These are phyloP conservation scores for Cicer yamashitae DNA, from an alignment of 306 rosid species.

Conservation along the genomic window DNA sequence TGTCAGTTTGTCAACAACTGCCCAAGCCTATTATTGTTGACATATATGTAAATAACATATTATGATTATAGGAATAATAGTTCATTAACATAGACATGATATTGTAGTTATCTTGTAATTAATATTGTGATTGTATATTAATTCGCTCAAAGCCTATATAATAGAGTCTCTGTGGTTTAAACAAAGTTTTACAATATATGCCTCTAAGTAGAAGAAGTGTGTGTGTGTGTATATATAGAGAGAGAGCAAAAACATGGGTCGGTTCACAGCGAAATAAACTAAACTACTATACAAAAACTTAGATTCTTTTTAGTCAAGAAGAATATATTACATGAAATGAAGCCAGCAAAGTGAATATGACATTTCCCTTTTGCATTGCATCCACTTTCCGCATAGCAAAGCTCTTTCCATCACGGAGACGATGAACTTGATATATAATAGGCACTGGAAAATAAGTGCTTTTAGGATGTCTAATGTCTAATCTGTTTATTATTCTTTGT, in stretches of 20 bases:
- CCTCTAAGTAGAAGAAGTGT: background rate
- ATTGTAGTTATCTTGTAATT: background rate
- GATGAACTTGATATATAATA: conserved; percentile 76
- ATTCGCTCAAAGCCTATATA: background rate
- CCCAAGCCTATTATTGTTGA: background rate
- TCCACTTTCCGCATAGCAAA: conserved; percentile 87
- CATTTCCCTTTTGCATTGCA: conserved; percentile 82
- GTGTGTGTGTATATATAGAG: too few species aligned
- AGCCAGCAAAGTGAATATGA: conserved; percentile 79
- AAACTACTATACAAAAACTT: conserved; percentile 13
- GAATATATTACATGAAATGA: conserved; percentile 80
- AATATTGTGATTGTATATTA: background rate
- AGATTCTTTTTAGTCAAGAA: conserved; percentile 26
- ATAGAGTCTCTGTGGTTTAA: background rate
- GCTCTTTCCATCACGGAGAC: conserved; percentile 86
- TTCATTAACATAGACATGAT: background rate
- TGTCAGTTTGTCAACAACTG: background rate
- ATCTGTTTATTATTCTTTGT: conserved; percentile 33
- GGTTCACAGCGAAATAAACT: background rate
- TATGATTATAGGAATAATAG: background rate
- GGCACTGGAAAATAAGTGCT: conserved; percentile 69
- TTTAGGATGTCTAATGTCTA: conserved; percentile 23
- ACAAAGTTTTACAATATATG: background rate
- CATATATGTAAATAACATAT: background rate
- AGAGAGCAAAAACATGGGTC: too few species aligned